Base-by-base conservation (phyloP, 1,139 yeast genomes). In the Kodamaea plutei region DNA sequence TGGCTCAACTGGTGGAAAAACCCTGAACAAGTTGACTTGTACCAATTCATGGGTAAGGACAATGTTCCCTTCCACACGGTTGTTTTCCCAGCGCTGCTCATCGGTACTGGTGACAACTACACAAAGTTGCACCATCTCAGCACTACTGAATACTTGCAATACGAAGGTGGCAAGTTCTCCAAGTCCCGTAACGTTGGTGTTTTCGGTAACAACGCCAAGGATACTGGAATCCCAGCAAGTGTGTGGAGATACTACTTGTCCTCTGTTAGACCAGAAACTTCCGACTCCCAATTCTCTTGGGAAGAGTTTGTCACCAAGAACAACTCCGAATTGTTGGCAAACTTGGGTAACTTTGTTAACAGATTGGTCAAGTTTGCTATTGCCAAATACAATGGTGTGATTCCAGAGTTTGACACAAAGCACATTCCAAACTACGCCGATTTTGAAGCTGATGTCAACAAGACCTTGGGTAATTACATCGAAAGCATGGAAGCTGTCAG, bases 1-100 rank as follows among this genome's bases (percentile, higher is more conserved):
- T 77, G 87, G 74, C 55, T 73, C 50, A 55, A 64, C 40, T 84
- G 95, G 93, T 91, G 99, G 99, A 82, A 78, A 61, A 71, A 84
- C 53, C 94, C 95, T 13, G 88, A 88, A 35, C 47, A 74, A 45
- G 96, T 91, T 41, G 67, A 84, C 45, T 68, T 93, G 44, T 88
- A 84, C 58, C 98, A 91, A 67, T 91, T 91, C 59, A 91, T 91
- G 99, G 99, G 99, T 64, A 91, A 91, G 63, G 99, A 91, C 60
- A 91, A 91, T 52, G 96, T 89, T 47, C 97, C 97, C 23, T 91
- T 91, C 85, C 99, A 91, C 54, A 84, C 96, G 1, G 98, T 93
- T 37, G 94, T 91, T 36, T 91, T 89, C 85, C 99, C 99, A 39
- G 79, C 93, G 27, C 66, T 95, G 24, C 83, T 81, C 60, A 65